Percentiles rank a stretch among this genome's conserved stretches.
These are phyloP conservation scores for Pleurotus platypus DNA, from an alignment of 768 basidiomycete species.

Conservation along the genomic window DNA sequence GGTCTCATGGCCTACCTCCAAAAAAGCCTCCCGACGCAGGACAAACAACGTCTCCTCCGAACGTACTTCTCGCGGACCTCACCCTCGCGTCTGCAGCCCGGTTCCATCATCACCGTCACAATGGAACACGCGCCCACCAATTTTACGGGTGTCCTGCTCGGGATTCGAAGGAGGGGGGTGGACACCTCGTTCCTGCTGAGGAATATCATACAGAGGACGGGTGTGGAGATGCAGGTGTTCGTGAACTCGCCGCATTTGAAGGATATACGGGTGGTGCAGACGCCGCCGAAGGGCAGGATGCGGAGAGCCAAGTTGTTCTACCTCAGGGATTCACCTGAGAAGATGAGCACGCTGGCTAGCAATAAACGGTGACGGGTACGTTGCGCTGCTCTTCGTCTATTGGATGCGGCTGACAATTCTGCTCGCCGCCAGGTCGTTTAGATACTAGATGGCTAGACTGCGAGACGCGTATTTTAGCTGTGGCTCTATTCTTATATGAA, in stretches of 20 bases:
- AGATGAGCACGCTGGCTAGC: conserved; percentile 74
- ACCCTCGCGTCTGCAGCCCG: conserved; percentile 66
- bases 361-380: conserved; percentile 26
- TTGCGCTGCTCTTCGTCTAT: too few relatives aligned
- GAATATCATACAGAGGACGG: conserved; percentile 87
- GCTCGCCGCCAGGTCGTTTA: too few relatives aligned
- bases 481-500: too few relatives aligned
- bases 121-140: conserved; percentile 73
- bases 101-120: conserved; percentile 82
- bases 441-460: too few relatives aligned
- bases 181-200: conserved; percentile 88
- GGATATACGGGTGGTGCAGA: conserved; percentile 76
- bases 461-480: too few relatives aligned
- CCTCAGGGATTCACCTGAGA: conserved; percentile 76
- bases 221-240: conserved; percentile 92
- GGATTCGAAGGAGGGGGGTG: conserved; percentile 75
- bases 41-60: conserved; percentile 65
- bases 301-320: conserved; percentile 81
- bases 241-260: conserved; percentile 84
- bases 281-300: conserved; percentile 59
- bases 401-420: too few relatives aligned
- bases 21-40: conserved; percentile 58
- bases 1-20: conserved; percentile 76
- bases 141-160: conserved; percentile 88
- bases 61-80: conserved; percentile 72